Percentiles rank a stretch among this genome's conserved stretches.
phyloP scores from a whole-genome alignment of 768 basidiomycete genomes.

The Macrolepiota albuminosa region DNA sequence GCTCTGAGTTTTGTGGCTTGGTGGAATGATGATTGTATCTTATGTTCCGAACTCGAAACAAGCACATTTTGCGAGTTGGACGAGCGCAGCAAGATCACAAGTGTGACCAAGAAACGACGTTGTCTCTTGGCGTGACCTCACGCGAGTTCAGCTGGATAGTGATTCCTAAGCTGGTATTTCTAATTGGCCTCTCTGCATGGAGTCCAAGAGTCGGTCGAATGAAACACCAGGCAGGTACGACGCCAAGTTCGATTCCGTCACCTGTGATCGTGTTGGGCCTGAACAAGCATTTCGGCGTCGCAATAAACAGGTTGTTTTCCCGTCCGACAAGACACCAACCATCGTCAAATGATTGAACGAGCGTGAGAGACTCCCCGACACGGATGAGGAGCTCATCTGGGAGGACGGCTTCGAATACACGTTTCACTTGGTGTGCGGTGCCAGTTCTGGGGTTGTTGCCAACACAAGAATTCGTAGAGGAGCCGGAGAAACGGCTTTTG shows the following conservation, averaged over 20 bases:
- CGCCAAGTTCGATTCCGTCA: slow-evolving; percentile 57
- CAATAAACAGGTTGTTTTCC: slow-evolving; percentile 30
- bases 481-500: slow-evolving; percentile 34
- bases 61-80: too few relatives aligned
- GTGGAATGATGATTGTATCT: not conserved
- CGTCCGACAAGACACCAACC: slow-evolving; percentile 77
- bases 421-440: slow-evolving; percentile 51
- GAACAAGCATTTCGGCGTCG: slow-evolving; percentile 36
- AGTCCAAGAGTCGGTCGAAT: slow-evolving; percentile 56
- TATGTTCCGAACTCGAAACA: not conserved
- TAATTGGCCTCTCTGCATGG: slow-evolving; percentile 57
- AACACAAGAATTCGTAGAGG: slow-evolving; percentile 33
- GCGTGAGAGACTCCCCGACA: slow-evolving; percentile 54
- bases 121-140: slow-evolving; percentile 35
- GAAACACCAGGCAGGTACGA: slow-evolving; percentile 78
- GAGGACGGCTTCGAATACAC: slow-evolving; percentile 62
- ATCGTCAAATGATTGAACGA: slow-evolving; percentile 69
- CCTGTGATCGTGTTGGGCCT: slow-evolving; percentile 22
- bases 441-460: slow-evolving; percentile 28
- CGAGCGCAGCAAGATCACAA: slow-evolving; percentile 29
- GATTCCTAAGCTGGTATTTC: slow-evolving; percentile 59
- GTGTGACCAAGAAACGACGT: slow-evolving; percentile 69
- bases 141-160: slow-evolving; percentile 48
- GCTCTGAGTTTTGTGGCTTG: not conserved
- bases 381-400: slow-evolving; percentile 66